phyloP scores from a whole-genome alignment of 2,329 filamentous ascomycete genomes.

The Drechslerella dactyloides region DNA sequence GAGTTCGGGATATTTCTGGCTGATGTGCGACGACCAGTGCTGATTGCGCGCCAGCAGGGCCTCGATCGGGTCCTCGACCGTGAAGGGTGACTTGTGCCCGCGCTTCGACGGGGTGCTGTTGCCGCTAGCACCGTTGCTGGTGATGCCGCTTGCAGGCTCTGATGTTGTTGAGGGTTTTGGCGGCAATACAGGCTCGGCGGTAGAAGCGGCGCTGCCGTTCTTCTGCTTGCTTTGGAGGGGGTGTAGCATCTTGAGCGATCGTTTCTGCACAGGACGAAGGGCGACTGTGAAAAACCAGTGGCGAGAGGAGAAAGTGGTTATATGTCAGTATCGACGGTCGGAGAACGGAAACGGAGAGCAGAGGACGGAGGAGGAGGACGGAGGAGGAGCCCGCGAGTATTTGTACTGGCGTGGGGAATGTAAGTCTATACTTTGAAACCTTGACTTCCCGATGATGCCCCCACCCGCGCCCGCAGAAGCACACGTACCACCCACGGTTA shows the following conservation, averaged over 20 bases:
- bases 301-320: background rate
- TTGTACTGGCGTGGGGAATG: background rate
- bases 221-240: constrained; percentile 27
- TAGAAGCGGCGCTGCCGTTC: constrained; percentile 11
- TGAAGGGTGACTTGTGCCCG: constrained; percentile 47
- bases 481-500: constrained; percentile 21
- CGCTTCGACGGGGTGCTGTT: constrained; percentile 19
- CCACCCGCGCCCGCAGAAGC: constrained; percentile 3
- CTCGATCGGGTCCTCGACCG: constrained; percentile 52
- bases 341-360: background rate
- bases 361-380: background rate
- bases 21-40: constrained; percentile 53
- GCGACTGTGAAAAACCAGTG: constrained; percentile 9
- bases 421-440: background rate
- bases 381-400: background rate
- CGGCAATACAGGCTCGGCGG: background rate
- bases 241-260: constrained; percentile 37
- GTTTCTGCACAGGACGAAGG: background rate
- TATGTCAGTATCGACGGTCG: background rate
- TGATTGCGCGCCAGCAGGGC: constrained; percentile 53
- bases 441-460: constrained; percentile 22
- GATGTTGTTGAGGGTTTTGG: constrained; percentile 5
- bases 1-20: constrained; percentile 53
- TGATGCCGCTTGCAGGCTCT: constrained; percentile 1
- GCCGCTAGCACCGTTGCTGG: constrained; percentile 11